These are phyloP conservation scores for Pichia insulana DNA, from an alignment of 805 yeast genomes.

Conservation along the genomic window DNA sequence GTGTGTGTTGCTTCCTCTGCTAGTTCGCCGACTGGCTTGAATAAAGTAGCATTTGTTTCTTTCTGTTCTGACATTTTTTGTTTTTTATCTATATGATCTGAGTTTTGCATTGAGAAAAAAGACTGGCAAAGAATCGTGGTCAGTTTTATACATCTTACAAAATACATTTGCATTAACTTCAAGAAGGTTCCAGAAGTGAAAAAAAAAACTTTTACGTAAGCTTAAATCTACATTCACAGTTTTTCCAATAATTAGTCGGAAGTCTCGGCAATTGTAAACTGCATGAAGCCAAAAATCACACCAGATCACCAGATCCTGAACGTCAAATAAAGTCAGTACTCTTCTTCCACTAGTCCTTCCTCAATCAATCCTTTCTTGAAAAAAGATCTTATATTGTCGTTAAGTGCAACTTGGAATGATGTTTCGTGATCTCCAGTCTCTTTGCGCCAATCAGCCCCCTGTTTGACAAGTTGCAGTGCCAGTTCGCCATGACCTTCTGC, in stretches of 20 bases:
- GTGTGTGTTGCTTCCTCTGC: slow-evolving; percentile 36
- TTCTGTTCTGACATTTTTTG: slow-evolving; percentile 19
- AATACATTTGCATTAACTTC: too few species aligned
- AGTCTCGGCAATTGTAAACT: too few species aligned
- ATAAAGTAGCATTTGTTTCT: slow-evolving; percentile 32
- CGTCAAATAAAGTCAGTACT: too few species aligned
- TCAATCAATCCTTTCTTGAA: slow-evolving; percentile 22
- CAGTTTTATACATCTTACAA: not conserved
- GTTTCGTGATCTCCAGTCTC: slow-evolving; percentile 45
- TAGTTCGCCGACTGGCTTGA: slow-evolving; percentile 53
- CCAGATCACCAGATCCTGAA: too few species aligned
- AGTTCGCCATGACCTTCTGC: slow-evolving; percentile 85
- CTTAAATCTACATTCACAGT: too few species aligned
- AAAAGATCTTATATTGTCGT: slow-evolving; percentile 39
- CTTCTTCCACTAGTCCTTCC: slow-evolving; percentile 8
- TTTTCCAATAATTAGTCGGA: too few species aligned
- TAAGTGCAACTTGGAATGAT: slow-evolving; percentile 46
- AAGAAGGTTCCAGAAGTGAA: not conserved
- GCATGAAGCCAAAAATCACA: too few species aligned
- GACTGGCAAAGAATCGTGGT: not conserved
- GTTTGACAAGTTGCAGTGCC: slow-evolving; percentile 49
- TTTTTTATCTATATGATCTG: slow-evolving; percentile 18
- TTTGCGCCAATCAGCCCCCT: slow-evolving; percentile 56
- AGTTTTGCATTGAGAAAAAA: not conserved
- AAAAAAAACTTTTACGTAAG: not conserved